Base-by-base conservation (phyloP, 495 filamentous ascomycete species). In the Hypomontagnella submonticulosa region DNA sequence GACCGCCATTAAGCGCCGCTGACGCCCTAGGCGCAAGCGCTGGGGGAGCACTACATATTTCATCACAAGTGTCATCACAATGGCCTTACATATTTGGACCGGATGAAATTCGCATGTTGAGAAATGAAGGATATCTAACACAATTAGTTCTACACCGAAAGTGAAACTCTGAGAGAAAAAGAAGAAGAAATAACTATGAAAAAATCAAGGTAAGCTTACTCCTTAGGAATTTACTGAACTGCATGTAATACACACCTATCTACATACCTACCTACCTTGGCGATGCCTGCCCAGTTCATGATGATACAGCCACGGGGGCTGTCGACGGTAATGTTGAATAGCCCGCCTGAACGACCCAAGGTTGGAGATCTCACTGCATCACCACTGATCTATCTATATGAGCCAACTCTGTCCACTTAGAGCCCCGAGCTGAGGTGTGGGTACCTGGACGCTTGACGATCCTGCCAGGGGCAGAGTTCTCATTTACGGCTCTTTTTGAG, bases 391-490 rank as follows among this genome's bases (percentile, higher is more conserved):
- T 33, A 48, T n/a, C 18, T 33, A 27, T 33, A 38, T 50, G 33
- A 42, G n/a, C n/a, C 37, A 38, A 40, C 12, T 6, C 12, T 37
- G 36, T 52, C 38, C 34, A 33, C 40, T 15, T 57, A 40, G 40
- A 57, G 20, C 15, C 33, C 30, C 51, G 51, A 27, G 12, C 34
- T 33, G 38, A 54, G 23, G 23, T 54, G 59, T 49, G 58, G 55
- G 48, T 37, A 62, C 32, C 57, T 37, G 33, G 64, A 59, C 42
- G 59, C 65, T 57, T 49, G 58, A 58, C 33, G 65, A 68, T 68
- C 65, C 65, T 68, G 49, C 62, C 42, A 68, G 58, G 59, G 65
- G 65, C 59, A 59, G 43, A 47, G 65, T 51, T 61, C 32, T 66
- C 46, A 52, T 15, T 18, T 43, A 30, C 20, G 30, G 51, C 38